A percentile compares a stretch with the other conserved stretches of the same genome.
These are phyloP conservation scores for Houttuynia cordata DNA, from an alignment of 164 flowering plant genomes.

Conservation along the genomic window DNA sequence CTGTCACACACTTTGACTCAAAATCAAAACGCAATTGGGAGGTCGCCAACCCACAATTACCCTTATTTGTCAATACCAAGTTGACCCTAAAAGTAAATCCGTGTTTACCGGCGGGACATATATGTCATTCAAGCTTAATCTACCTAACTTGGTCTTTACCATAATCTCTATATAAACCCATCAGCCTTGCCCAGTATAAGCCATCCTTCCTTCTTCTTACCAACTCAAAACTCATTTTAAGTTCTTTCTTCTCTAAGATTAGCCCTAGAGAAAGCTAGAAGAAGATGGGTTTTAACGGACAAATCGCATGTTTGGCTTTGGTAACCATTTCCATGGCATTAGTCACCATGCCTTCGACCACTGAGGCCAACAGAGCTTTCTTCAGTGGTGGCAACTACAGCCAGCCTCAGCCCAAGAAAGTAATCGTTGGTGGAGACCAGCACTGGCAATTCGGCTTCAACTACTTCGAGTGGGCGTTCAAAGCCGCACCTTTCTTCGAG, in stretches of 20 bases:
- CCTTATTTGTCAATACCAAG: not conserved
- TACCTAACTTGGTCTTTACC: too few relatives aligned
- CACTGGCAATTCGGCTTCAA: constrained; percentile 40
- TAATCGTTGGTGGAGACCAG: constrained; percentile 32
- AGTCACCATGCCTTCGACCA: not conserved
- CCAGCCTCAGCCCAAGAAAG: not conserved
- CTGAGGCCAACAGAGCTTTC: not conserved
- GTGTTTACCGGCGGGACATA: not conserved
- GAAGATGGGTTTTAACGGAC: not conserved
- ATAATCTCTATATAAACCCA: too few relatives aligned
- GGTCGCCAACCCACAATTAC: not conserved
- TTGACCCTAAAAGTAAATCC: not conserved
- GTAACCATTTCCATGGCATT: not conserved
- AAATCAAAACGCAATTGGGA: not conserved
- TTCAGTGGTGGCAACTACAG: not conserved
- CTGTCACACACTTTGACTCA: too few relatives aligned
- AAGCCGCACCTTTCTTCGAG: constrained; percentile 25
- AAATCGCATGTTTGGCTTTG: not conserved
- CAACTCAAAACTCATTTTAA: too few relatives aligned
- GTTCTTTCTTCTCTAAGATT: not conserved
- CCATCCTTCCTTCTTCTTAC: too few relatives aligned
- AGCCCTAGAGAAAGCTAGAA: not conserved
- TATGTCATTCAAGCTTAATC: too few relatives aligned
- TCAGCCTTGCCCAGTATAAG: too few relatives aligned
- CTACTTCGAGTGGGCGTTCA: constrained; percentile 33